Evolutionary conservation across 306 rosid genomes (phyloP).

Genomic region (Arachis hypogaea): DNA sequence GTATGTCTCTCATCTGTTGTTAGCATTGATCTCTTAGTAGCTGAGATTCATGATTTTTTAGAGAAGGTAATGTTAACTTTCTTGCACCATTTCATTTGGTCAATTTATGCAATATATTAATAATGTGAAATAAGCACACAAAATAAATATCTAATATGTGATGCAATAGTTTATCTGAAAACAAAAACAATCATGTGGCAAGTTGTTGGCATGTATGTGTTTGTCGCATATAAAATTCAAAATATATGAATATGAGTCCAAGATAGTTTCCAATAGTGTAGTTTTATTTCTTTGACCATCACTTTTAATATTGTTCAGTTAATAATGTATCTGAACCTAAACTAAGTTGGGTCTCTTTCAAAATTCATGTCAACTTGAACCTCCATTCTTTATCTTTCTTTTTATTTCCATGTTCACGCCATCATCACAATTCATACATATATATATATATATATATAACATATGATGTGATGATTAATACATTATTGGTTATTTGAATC

Average conservation of each 20-base stretch:
- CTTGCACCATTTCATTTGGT: conserved; percentile 28
- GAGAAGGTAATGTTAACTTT: conserved; percentile 59
- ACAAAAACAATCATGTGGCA: conserved; percentile 6
- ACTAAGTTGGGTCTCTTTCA: conserved; percentile 39
- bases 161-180: too few species aligned
- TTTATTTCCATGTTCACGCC: not conserved
- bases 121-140: not conserved
- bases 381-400: not conserved
- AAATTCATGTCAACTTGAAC: conserved; percentile 39
- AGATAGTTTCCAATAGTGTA: conserved; percentile 33
- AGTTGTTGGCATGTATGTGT: conserved; percentile 40
- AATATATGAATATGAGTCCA: conserved; percentile 4
- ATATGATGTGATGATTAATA: too few species aligned
- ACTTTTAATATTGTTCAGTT: not conserved
- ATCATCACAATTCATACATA: not conserved
- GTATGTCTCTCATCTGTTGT: conserved; percentile 53
- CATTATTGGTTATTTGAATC: not conserved
- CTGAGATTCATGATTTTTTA: conserved; percentile 57
- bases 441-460: too few species aligned
- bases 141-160: too few species aligned
- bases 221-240: conserved; percentile 26
- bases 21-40: conserved; percentile 60
- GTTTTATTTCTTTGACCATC: conserved; percentile 49
- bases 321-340: conserved; percentile 38
- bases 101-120: conserved; percentile 19